Evolutionary conservation across 257 asterid genomes (phyloP), one percentile per base, ranked within the genome.

Genomic region (Solanum clarkiae): DNA sequence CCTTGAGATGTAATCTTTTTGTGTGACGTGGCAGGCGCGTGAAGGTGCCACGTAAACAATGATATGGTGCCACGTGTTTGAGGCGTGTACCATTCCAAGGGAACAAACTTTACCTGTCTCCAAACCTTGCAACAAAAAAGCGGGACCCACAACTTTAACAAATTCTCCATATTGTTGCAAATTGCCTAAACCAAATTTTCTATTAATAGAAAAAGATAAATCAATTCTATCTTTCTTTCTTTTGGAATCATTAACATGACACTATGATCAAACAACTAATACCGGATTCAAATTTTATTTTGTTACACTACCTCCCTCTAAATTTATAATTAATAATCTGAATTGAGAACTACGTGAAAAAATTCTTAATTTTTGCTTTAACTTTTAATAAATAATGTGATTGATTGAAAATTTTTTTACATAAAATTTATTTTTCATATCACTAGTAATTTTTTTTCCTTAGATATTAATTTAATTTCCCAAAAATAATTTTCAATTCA

Each of bases 121-220:
- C 90, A 70, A 88, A 87, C 91, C 82, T 51, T 90, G 91, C 91
- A 85, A 89, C 93, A 88, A 92, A 82, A 80, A 0, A 1, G 84
- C 84, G 89, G 92, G 90, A 9, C 92, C 94, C 86, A 10, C 40
- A 1, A 22, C 70, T 26, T 60, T 69, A 84, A 88, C 88, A 86
- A 84, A 86, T 84, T 63, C 47, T 9, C 66, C 81, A 74, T 71
- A 72, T 51, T 77, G 82, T 77, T 75, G 8, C 44, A 49, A 75
- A 70, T 49, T 22, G 57, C 16, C 51, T 20, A 24, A 51, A 71
- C 22, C n/a, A 15, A 29, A 2, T 22, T 22, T 13, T 45, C 40
- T 74, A 72, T 22, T 47, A 80, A 80, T 80, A 32, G 70, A 80
- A 4, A 53, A 36, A 17, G 32, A 72, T 8, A 12, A 26, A 14